Evolutionary conservation across 805 yeast species (phyloP), one percentile per base, ranked within the genome.

Genomic region (Candida xiaguanensis): DNA sequence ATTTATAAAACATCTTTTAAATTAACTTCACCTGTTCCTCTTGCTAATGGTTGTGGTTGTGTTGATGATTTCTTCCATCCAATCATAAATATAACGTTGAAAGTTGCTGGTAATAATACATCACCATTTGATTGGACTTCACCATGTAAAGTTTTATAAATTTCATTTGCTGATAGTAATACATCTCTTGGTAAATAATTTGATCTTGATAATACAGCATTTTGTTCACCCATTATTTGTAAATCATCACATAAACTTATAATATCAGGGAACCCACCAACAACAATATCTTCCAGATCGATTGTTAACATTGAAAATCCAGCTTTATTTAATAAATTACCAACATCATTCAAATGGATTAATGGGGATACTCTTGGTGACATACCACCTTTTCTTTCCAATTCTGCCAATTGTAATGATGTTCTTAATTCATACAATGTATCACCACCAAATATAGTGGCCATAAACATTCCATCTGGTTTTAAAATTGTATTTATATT

Each of bases 391-490:
- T 61, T 66, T 36, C 95, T 68, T 53, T 87, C 95, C 63, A 80
- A 63, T 52, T 87, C 95, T 0, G 95, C 95, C 41, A 87, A 63
- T 58, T 87, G 95, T 32, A 87, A 63, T 2, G 89, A 69, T 0
- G 95, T 83, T 35, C 95, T 71, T 43, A 87, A 68, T 57, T 87
- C 95, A 52, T 78, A 87, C n/a, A 87, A 59, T 1, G 95, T 82
- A 53, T 87, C 95, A 8, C 90, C 91, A 15, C 91, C 93, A 48
- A 85, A 75, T 72, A 87, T 74, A 16, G 88, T 75, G 2, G 85
- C 95, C 70, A 87, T 72, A 48, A 87, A 84, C 52, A 89, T 67
- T 2, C 95, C 91, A 57, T 87, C 95, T 2, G 91, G 91, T 43
- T 76, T 77, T 26, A 87, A 65, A 18, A 84, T 70, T 4, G 61